Conservation (phyloP, 2,329 filamentous ascomycete genomes). For the Biscogniauxia mediterranea region DNA sequence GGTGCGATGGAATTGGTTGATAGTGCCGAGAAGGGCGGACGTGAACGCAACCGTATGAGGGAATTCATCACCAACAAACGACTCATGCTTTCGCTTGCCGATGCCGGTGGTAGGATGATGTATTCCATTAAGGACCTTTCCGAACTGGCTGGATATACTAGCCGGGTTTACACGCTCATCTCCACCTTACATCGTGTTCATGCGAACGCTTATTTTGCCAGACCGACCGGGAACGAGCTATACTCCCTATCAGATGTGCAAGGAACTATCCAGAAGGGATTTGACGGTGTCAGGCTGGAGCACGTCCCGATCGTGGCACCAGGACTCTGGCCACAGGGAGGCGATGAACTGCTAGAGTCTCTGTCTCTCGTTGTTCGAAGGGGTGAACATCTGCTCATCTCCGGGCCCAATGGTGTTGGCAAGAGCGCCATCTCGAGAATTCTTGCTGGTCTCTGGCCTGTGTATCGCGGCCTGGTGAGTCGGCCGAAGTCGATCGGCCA, state of each 20-base stretch:
- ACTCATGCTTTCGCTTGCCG: constrained; percentile 93
- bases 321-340: constrained; percentile 80
- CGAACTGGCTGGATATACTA: constrained; percentile 93
- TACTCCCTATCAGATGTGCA: constrained; percentile 90
- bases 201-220: constrained; percentile 78
- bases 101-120: constrained; percentile 98
- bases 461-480: constrained; percentile 89
- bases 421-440: constrained; percentile 88
- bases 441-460: constrained; percentile 88
- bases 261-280: constrained; percentile 90
- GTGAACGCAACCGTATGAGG: constrained; percentile 88
- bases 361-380: constrained; percentile 85
- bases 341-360: constrained; percentile 86
- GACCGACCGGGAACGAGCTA: constrained; percentile 68
- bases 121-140: constrained; percentile 98
- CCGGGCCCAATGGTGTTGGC: constrained; percentile 90
- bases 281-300: constrained; percentile 90
- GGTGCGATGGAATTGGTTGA: constrained; percentile 66
- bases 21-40: constrained; percentile 48
- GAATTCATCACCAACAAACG: constrained; percentile 99
- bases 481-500: constrained; percentile 76
- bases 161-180: constrained; percentile 91
- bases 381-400: constrained; percentile 92
- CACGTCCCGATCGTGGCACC: constrained; percentile 92
- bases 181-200: constrained; percentile 93